Base-by-base conservation (phyloP, 805 yeast genomes). In the Yarrowia keelungensis region DNA sequence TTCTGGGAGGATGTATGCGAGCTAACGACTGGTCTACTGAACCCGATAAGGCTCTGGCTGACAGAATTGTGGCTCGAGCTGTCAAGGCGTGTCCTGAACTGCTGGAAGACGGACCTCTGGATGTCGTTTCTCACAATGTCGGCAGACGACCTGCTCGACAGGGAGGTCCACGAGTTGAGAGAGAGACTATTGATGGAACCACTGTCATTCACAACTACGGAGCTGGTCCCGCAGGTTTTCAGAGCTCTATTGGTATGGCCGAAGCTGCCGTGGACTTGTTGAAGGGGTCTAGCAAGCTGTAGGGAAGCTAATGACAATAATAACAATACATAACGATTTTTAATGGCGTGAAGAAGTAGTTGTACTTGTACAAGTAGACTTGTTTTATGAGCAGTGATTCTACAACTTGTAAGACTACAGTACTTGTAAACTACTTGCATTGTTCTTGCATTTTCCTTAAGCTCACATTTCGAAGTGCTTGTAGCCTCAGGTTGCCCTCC, bases 211-310 rank as follows among this genome's bases (percentile, higher is more conserved):
- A 91, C 75, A 87, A 89, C 77, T 88, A 89, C 73, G 95, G 95
- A 3, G 89, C 91, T 36, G 91, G 86, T 8, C 92, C 92, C 38
- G 86, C 90, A 38, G 95, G 95, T 0, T 89, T 85, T 76, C 96
- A 91, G 79, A 83, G 89, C 4, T 87, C 90, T 3, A 85, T 83
- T 70, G 94, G 92, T 1, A 81, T 86, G 75, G 86, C 90, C 82
- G 84, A 76, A 35, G 76, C 75, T 22, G 82, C 81, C 1, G 76
- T 79, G 4, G 71, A 70, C 11, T 69, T 80, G 38, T 36, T 62
- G 9, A 47, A 22, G 47, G 56, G 56, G 1, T 12, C 38, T 5
- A 62, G 67, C 38, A 62, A 62, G 56, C 16, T 62, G 46, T 62
- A 62, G 32, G 32, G 0, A 0, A 5, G 0, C 7, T 26, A 5